These are phyloP conservation scores for Tillandsia leiboldiana DNA, from an alignment of 176 grass and related monocot genomes.

Conservation along the genomic window DNA sequence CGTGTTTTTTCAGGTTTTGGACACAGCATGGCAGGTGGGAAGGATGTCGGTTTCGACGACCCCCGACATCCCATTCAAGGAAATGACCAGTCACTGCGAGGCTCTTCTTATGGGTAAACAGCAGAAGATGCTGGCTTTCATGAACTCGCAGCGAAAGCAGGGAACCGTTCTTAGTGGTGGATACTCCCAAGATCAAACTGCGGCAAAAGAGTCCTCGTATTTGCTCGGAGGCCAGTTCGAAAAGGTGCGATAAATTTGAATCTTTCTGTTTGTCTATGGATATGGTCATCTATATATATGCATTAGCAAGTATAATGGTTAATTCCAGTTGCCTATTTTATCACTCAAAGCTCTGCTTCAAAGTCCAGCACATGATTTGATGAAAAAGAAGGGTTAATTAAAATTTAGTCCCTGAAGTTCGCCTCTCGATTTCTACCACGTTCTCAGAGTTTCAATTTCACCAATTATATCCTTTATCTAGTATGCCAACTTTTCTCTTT, in stretches of 20 bases:
- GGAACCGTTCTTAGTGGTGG: constrained; percentile 6
- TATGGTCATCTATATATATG: not conserved
- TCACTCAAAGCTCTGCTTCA: no score
- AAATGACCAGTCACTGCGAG: constrained; percentile 38
- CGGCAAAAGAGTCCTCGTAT: not conserved
- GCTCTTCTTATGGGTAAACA: constrained; percentile 79
- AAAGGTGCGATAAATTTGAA: constrained; percentile 17
- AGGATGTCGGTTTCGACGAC: constrained; percentile 24
- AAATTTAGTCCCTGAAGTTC: no score
- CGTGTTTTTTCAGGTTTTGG: constrained; percentile 22
- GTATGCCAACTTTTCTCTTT: no score
- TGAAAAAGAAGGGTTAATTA: no score
- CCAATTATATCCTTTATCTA: no score
- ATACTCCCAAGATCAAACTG: not conserved
- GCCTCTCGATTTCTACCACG: no score
- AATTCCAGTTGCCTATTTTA: no score
- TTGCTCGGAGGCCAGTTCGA: constrained; percentile 6
- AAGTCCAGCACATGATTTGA: no score
- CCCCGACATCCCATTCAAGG: constrained; percentile 29
- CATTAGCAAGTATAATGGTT: not conserved
- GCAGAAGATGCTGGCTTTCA: constrained; percentile 78
- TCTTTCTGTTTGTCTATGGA: not conserved
- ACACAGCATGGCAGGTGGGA: constrained; percentile 29
- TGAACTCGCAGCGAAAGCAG: constrained; percentile 42
- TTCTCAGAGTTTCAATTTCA: no score